Conservation (phyloP, 192 early-diverging fungal species). For the Linnemannia elongata region DNA sequence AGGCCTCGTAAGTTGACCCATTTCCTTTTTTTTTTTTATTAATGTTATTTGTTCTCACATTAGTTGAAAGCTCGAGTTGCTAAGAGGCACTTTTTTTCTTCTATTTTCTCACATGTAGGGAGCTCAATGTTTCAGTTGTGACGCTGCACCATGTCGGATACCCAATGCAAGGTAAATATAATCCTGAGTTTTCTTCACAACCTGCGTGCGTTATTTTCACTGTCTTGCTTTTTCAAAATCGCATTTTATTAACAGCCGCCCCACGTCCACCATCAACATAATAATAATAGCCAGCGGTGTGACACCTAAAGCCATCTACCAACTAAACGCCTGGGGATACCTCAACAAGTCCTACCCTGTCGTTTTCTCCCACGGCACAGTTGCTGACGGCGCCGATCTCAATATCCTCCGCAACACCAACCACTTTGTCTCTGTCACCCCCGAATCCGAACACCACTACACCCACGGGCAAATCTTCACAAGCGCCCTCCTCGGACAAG, state of each 20-base stretch:
- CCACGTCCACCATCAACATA: background rate
- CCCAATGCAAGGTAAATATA: background rate
- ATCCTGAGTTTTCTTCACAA: background rate
- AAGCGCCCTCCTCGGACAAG: background rate
- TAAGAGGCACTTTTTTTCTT: background rate
- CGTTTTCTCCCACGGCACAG: constrained; percentile 10
- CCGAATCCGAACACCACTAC: constrained; percentile 14
- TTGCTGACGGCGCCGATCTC: background rate
- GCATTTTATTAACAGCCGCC: too few relatives aligned
- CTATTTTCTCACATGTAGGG: background rate
- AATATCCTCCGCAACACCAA: background rate
- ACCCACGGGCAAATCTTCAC: background rate
- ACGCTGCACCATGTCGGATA: background rate
- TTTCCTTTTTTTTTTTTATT: background rate
- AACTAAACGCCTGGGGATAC: background rate
- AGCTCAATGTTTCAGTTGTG: background rate
- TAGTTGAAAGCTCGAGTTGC: too few relatives aligned
- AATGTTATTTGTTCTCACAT: background rate
- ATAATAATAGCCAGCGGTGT: background rate
- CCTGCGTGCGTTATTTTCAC: too few relatives aligned
- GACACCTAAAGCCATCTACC: background rate
- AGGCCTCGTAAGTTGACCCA: background rate
- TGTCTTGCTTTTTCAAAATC: background rate
- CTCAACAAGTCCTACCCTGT: background rate
- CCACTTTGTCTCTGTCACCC: background rate